A percentile compares a stretch with the other conserved stretches of the same genome.
phyloP scores from a whole-genome alignment of 1,284 basidiomycete species.

The Puccinia polysora region DNA sequence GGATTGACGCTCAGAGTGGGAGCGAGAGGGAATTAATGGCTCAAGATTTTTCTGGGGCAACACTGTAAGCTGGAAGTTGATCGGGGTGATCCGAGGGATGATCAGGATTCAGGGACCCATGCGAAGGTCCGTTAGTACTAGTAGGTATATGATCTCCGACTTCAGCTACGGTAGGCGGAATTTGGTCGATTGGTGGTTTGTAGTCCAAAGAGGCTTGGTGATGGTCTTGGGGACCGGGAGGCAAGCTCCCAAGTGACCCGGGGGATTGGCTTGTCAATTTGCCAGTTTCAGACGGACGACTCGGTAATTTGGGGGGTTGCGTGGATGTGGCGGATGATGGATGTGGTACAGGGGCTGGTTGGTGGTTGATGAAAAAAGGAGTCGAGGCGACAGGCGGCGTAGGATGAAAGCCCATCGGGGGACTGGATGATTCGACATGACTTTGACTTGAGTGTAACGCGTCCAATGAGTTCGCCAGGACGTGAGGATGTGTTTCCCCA shows the following conservation, averaged over 20 bases:
- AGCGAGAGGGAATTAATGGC: too few relatives aligned
- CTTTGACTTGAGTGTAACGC: background rate
- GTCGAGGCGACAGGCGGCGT: background rate
- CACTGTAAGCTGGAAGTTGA: conserved; percentile 12
- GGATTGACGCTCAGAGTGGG: too few relatives aligned
- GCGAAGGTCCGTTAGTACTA: conserved; percentile 19
- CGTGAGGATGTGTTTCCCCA: conserved; percentile 38
- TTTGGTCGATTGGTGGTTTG: too few relatives aligned
- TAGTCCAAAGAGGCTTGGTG: too few relatives aligned
- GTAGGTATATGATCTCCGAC: conserved; percentile 7
- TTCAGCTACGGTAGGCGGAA: conserved; percentile 15
- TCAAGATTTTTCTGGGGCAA: background rate
- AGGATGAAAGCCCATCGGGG: background rate
- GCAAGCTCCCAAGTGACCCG: too few relatives aligned
- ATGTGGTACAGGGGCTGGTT: background rate
- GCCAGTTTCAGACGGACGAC: conserved; percentile 2
- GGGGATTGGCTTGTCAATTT: too few relatives aligned
- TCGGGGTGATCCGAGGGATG: background rate
- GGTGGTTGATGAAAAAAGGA: conserved; percentile 5
- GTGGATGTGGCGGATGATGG: background rate
- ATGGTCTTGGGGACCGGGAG: too few relatives aligned
- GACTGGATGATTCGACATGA: background rate
- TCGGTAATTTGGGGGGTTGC: conserved; percentile 20
- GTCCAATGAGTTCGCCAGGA: background rate
- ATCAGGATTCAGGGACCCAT: background rate